A percentile compares a stretch with the other conserved stretches of the same genome.
Conservation (phyloP, 2,329 filamentous ascomycete species). For the Pestalotiopsis sp. region DNA sequence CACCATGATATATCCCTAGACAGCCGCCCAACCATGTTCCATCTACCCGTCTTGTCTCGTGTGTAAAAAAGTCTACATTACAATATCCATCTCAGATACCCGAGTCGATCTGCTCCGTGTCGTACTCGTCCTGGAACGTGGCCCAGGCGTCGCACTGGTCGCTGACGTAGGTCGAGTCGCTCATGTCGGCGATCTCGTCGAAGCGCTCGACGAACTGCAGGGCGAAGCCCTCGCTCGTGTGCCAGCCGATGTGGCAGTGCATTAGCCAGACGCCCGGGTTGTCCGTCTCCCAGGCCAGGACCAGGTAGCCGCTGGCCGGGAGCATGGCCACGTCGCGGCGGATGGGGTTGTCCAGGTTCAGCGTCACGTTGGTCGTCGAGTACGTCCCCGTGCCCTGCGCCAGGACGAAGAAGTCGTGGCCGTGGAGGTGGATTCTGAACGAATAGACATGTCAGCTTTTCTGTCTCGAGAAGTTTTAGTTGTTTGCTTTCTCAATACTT, state of each 20-base stretch:
- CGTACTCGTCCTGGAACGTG: conserved; percentile 25
- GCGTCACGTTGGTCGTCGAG: conserved; percentile 27
- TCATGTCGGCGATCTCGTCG: conserved; percentile 28
- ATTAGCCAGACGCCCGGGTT: conserved; percentile 54
- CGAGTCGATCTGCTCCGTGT: conserved; percentile 32
- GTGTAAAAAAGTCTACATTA: neutral
- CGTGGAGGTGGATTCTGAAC: conserved; percentile 30
- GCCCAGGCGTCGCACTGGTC: conserved; percentile 31
- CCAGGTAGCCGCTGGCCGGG: conserved; percentile 47
- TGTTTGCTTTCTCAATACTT: too few species aligned
- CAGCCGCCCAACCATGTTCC: neutral
- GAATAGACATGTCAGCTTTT: too few species aligned
- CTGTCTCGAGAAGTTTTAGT: too few species aligned
- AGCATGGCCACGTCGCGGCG: conserved; percentile 52
- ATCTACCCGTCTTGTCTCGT: neutral
- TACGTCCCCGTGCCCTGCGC: conserved; percentile 33
- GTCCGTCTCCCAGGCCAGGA: conserved; percentile 52
- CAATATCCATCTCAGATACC: conserved; percentile 28
- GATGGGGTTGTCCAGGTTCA: conserved; percentile 46
- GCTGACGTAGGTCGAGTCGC: conserved; percentile 17
- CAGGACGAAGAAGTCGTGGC: conserved; percentile 45
- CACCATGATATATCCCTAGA: neutral
- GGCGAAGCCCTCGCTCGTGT: conserved; percentile 51
- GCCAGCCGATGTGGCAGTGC: conserved; percentile 47
- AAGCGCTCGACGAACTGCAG: conserved; percentile 51